Evolutionary conservation across 257 asterid genomes (phyloP).

Genomic region (Capsicum baccatum): DNA sequence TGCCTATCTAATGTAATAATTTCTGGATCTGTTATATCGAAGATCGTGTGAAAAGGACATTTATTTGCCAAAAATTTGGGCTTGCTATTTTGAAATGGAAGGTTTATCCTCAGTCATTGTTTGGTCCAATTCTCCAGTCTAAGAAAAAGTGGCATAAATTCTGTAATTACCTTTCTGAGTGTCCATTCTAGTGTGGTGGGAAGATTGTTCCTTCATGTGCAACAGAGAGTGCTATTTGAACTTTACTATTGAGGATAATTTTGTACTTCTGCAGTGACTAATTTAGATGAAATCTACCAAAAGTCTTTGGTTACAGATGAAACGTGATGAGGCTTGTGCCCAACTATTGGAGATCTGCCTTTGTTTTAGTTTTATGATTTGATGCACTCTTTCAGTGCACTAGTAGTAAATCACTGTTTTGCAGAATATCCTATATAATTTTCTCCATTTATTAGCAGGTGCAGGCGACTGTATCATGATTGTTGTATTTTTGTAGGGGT

Average conservation of each 20-base stretch:
- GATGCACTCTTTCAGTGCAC: neutral
- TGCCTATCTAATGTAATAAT: slow-evolving; percentile 4
- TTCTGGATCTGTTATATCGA: slow-evolving; percentile 2
- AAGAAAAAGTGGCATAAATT: neutral
- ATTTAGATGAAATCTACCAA: neutral
- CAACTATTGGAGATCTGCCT: neutral
- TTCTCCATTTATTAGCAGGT: neutral
- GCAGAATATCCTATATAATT: neutral
- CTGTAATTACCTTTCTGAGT: slow-evolving; percentile 11
- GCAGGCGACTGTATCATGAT: neutral
- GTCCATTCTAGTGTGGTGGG: neutral
- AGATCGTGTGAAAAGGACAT: neutral
- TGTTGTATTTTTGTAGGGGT: no score
- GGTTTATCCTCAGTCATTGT: neutral
- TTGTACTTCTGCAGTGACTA: neutral
- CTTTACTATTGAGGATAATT: neutral
- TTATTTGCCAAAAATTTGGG: slow-evolving; percentile 9
- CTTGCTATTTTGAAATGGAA: slow-evolving; percentile 11
- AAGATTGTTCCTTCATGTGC: slow-evolving; percentile 7
- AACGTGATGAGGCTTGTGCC: neutral
- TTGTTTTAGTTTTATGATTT: neutral
- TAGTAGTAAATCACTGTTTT: neutral
- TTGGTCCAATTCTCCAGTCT: neutral
- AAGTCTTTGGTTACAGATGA: neutral
- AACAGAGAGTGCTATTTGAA: neutral